These are phyloP conservation scores for Diversispora epigaea DNA, from an alignment of 192 early-diverging fungal genomes.

Conservation along the genomic window DNA sequence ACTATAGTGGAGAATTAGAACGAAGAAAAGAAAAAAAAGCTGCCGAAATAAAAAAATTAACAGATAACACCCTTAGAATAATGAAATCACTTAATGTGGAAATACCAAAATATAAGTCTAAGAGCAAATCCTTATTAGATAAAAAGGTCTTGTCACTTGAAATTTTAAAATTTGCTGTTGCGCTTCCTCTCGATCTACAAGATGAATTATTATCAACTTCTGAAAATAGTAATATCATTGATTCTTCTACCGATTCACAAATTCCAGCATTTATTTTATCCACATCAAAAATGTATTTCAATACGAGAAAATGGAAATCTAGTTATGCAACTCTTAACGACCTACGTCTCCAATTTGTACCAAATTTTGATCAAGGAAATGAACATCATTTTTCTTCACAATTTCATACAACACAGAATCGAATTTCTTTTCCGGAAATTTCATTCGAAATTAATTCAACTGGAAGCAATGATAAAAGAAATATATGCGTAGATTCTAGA, in stretches of 20 bases:
- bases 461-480: constrained; percentile 41
- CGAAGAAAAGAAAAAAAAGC: constrained; percentile 56
- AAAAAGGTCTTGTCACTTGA: constrained; percentile 51
- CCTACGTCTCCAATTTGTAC: constrained; percentile 69
- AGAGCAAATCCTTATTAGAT: constrained; percentile 54
- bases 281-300: constrained; percentile 55
- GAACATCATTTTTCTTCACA: constrained; percentile 56
- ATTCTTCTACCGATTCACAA: constrained; percentile 37
- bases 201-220: constrained; percentile 38
- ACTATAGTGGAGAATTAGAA: constrained; percentile 66
- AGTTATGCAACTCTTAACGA: constrained; percentile 56
- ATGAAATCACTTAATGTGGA: constrained; percentile 65
- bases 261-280: constrained; percentile 65
- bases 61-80: constrained; percentile 64
- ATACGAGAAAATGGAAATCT: constrained; percentile 58
- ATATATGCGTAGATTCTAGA: constrained; percentile 53
- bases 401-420: constrained; percentile 56
- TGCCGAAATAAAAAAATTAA: constrained; percentile 56
- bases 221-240: background rate
- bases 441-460: constrained; percentile 49
- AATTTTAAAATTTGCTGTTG: constrained; percentile 58
- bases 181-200: constrained; percentile 58
- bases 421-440: constrained; percentile 52
- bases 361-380: constrained; percentile 58
- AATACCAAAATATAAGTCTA: constrained; percentile 48